These are phyloP conservation scores for Carex scoparia DNA, from an alignment of 176 grass and related monocot species.

Conservation along the genomic window DNA sequence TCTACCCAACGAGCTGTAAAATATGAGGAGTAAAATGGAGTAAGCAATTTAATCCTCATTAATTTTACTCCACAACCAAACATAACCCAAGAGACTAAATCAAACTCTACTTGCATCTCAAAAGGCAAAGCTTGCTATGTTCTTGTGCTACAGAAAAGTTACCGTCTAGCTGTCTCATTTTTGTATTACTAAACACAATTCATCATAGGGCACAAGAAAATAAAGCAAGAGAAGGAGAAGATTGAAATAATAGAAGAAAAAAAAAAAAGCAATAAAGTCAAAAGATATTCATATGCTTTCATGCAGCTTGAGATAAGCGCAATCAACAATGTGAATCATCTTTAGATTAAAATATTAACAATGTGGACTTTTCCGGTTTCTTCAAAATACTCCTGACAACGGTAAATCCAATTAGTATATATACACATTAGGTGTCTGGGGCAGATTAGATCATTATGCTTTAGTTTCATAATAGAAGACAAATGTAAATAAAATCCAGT, in stretches of 20 bases:
- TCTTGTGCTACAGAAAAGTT: not conserved
- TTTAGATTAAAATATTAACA: not conserved
- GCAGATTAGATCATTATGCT: not conserved
- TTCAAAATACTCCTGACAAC: not conserved
- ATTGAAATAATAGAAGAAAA: not conserved
- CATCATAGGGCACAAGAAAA: not conserved
- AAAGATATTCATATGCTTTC: not conserved
- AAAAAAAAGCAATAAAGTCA: not conserved
- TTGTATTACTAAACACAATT: not conserved
- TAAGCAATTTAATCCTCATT: no score
- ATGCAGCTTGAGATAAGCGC: not conserved
- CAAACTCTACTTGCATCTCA: not conserved
- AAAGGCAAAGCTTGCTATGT: not conserved
- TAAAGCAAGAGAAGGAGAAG: not conserved
- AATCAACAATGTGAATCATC: not conserved
- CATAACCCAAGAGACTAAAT: not conserved
- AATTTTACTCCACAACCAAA: no score
- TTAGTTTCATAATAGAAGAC: not conserved
- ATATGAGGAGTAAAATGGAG: no score
- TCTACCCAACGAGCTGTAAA: no score
- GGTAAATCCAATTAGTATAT: not conserved
- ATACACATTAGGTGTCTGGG: not conserved
- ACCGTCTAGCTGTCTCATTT: not conserved
- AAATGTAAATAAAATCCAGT: not conserved
- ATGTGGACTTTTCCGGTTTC: not conserved